Conservation (phyloP, 2,329 filamentous ascomycete genomes). For the Huntiella savannae region DNA sequence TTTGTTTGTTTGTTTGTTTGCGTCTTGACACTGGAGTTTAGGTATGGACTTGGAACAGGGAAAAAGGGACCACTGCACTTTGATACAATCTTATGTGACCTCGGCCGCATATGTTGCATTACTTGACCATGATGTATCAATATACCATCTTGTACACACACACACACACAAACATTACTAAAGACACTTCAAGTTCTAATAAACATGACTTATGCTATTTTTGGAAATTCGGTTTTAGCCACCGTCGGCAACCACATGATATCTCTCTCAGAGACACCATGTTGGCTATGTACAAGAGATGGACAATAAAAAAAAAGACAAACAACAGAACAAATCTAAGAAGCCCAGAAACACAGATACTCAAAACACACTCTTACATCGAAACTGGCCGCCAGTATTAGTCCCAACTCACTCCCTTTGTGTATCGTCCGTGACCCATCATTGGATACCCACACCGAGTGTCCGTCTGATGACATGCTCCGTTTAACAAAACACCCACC, state of each 20-base stretch:
- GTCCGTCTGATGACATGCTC: no score
- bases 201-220: not conserved
- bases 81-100: not conserved
- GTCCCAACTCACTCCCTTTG: no score
- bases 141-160: not conserved
- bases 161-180: not conserved
- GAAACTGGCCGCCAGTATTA: no score
- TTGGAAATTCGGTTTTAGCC: constrained; percentile 10
- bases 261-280: constrained; percentile 1
- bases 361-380: no score
- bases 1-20: not conserved
- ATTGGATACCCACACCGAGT: no score
- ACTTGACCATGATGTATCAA: not conserved
- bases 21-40: not conserved
- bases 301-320: not conserved
- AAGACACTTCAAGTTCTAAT: not conserved
- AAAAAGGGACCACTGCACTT: not conserved
- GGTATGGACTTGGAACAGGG: no score
- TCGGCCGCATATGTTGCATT: no score
- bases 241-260: constrained; percentile 10
- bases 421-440: no score
- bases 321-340: not conserved
- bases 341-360: not conserved
- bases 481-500: no score
- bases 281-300: constrained; percentile 6